Conservation (phyloP, 768 basidiomycete genomes). For the Dioszegia crocea region DNA sequence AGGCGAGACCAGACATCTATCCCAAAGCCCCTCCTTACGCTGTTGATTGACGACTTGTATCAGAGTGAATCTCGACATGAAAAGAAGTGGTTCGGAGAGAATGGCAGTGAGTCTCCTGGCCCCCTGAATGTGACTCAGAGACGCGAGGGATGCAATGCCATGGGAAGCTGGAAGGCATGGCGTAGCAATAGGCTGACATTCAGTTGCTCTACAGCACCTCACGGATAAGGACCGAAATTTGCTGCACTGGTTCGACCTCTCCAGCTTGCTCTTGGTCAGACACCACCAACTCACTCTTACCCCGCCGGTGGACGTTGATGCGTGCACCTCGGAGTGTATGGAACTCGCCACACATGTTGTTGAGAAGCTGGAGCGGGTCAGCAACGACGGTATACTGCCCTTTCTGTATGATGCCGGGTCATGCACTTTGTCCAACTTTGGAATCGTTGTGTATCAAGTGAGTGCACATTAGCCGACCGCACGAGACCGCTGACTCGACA, state of each 20-base stretch:
- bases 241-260: conserved; percentile 3
- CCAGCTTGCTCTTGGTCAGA: neutral
- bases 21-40: neutral
- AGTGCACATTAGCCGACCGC: neutral
- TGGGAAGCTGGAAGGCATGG: neutral
- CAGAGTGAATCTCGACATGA: neutral
- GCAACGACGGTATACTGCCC: neutral
- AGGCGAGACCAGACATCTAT: neutral
- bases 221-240: neutral
- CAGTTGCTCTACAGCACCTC: neutral
- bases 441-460: conserved; percentile 1
- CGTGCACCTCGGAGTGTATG: neutral
- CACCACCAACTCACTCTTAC: neutral
- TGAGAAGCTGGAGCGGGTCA: conserved; percentile 1
- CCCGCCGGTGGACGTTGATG: neutral
- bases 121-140: neutral
- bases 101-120: neutral
- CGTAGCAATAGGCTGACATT: neutral
- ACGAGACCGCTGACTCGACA: neutral
- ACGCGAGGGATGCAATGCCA: neutral
- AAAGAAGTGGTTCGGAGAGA: neutral
- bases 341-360: neutral
- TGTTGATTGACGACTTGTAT: neutral
- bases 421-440: neutral
- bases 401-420: conserved; percentile 6